These are phyloP conservation scores for Ceratopteris richardii DNA, from an alignment of 75 land plant genomes.

Conservation along the genomic window DNA sequence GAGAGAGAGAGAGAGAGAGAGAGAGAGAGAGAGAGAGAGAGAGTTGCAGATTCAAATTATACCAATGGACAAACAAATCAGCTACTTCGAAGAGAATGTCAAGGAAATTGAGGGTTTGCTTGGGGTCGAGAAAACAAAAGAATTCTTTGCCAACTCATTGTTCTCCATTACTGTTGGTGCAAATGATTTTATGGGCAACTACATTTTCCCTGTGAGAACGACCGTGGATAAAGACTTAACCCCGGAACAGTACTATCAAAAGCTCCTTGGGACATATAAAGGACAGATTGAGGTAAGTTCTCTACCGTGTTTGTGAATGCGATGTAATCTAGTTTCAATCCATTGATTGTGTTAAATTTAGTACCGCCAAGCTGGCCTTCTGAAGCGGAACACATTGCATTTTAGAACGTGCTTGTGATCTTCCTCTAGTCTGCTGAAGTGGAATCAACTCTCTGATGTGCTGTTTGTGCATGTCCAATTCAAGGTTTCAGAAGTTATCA, in stretches of 20 bases:
- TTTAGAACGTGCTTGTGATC: too few species aligned
- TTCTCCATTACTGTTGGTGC: constrained; percentile 66
- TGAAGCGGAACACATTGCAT: too few species aligned
- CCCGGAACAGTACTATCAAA: constrained; percentile 27
- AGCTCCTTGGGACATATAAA: constrained; percentile 30
- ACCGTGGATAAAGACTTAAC: constrained; percentile 7
- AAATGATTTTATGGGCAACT: constrained; percentile 88
- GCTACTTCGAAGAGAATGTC: constrained; percentile 53
- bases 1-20: too few species aligned
- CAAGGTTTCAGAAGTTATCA: too few species aligned
- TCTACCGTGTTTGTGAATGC: too few species aligned
- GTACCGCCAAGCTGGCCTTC: too few species aligned
- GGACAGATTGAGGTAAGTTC: constrained; percentile 46
- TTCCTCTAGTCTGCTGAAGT: too few species aligned
- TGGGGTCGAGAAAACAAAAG: constrained; percentile 20
- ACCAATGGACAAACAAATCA: constrained; percentile 54
- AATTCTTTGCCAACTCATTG: constrained; percentile 30
- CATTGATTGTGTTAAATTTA: too few species aligned
- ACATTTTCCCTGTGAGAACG: constrained; percentile 33
- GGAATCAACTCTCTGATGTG: too few species aligned
- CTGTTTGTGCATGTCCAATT: too few species aligned
- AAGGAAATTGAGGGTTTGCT: constrained; percentile 36
- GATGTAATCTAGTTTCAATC: too few species aligned
- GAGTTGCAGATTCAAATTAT: constrained; percentile 46
- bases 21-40: too few species aligned